phyloP scores from a whole-genome alignment of 139 green algal species.

The Asterochloris erici region DNA sequence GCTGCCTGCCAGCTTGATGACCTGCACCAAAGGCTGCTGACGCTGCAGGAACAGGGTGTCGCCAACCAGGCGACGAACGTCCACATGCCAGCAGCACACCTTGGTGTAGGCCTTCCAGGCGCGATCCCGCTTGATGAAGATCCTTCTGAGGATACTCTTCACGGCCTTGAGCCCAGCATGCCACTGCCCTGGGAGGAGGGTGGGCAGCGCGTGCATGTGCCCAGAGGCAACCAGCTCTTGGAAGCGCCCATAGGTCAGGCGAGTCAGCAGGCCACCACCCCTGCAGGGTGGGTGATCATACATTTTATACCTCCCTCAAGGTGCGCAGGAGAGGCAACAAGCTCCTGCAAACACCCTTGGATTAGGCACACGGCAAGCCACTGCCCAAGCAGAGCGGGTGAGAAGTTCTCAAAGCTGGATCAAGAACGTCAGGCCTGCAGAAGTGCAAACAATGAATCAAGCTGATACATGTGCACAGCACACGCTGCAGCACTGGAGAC shows the following conservation, averaged over 20 bases:
- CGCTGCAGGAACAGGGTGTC: too few species aligned
- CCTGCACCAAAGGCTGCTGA: not conserved
- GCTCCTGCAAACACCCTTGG: too few species aligned
- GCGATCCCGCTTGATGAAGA: constrained; percentile 17
- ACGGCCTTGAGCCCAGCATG: constrained; percentile 19
- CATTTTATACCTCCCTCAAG: too few species aligned
- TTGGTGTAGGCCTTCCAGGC: constrained; percentile 23
- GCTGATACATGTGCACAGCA: too few species aligned
- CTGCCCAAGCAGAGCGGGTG: too few species aligned
- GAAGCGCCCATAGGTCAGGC: constrained; percentile 15
- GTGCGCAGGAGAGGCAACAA: too few species aligned
- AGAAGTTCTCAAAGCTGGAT: too few species aligned
- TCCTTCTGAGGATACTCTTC: constrained; percentile 9
- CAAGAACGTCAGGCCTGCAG: too few species aligned
- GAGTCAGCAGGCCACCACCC: constrained; percentile 16
- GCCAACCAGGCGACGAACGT: too few species aligned
- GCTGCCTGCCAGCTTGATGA: not conserved
- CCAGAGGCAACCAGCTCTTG: constrained; percentile 15
- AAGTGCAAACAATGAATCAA: too few species aligned
- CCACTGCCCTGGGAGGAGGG: constrained; percentile 17
- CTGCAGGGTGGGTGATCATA: not conserved
- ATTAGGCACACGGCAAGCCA: too few species aligned
- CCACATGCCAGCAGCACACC: not conserved
- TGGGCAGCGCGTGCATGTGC: constrained; percentile 23
- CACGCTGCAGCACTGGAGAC: too few species aligned